A percentile compares a stretch with the other conserved stretches of the same genome.
Conservation (phyloP, 805 yeast species). For the Candida pini region DNA sequence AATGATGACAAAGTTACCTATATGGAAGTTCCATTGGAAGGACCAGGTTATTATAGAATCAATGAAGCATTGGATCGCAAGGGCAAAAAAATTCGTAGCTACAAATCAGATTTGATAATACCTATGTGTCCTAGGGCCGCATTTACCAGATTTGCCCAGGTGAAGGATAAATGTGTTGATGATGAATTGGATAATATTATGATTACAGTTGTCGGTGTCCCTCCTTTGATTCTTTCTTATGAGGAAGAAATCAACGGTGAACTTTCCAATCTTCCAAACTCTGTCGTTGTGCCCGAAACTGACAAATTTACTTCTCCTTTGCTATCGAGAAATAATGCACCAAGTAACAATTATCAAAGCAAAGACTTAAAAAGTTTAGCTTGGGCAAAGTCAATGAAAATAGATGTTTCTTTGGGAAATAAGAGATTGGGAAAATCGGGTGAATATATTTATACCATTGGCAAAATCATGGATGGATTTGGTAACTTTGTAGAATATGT, state of each 20-base stretch:
- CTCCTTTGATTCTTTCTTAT: conserved; percentile 64
- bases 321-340: conserved; percentile 23
- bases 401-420: conserved; percentile 24
- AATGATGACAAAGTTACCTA: conserved; percentile 44
- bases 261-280: conserved; percentile 23
- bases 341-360: conserved; percentile 21
- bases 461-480: conserved; percentile 58
- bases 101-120: conserved; percentile 56
- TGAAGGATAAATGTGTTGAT: conserved; percentile 57
- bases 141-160: conserved; percentile 33
- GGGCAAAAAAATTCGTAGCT: conserved; percentile 51
- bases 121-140: conserved; percentile 75
- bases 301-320: conserved; percentile 44
- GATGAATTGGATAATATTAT: conserved; percentile 40
- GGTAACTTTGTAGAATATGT: conserved; percentile 51
- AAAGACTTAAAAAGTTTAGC: conserved; percentile 34
- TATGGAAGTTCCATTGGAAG: conserved; percentile 55
- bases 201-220: conserved; percentile 64
- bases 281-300: conserved; percentile 37
- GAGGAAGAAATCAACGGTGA: conserved; percentile 37
- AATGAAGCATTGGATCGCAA: conserved; percentile 56
- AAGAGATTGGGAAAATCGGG: conserved; percentile 36
- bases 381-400: conserved; percentile 28
- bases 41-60: conserved; percentile 77
- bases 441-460: conserved; percentile 48